These are phyloP conservation scores for Ilex aquifolium DNA, from an alignment of 257 asterid species.

Conservation along the genomic window DNA sequence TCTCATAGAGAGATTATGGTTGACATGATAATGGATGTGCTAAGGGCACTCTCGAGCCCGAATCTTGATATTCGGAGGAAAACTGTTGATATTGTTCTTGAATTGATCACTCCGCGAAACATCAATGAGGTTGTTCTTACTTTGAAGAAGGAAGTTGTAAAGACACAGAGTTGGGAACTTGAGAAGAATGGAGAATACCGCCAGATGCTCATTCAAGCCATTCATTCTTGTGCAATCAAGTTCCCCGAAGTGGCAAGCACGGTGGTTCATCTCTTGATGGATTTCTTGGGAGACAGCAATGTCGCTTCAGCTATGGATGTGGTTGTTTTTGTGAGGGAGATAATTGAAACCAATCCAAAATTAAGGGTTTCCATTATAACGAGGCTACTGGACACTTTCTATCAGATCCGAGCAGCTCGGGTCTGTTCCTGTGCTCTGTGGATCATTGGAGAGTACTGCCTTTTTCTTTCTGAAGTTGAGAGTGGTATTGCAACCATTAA, in stretches of 20 bases:
- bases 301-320: constrained; percentile 92
- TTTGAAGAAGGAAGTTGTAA: constrained; percentile 90
- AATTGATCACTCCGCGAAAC: constrained; percentile 74
- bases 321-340: constrained; percentile 79
- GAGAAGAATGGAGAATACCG: constrained; percentile 95
- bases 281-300: constrained; percentile 93
- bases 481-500: constrained; percentile 76
- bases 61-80: constrained; percentile 83
- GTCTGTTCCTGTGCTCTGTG: constrained; percentile 94
- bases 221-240: constrained; percentile 90
- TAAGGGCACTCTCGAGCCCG: constrained; percentile 88
- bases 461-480: constrained; percentile 88
- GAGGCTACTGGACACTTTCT: constrained; percentile 81
- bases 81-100: constrained; percentile 91
- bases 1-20: constrained; percentile 77
- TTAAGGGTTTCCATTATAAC: constrained; percentile 85
- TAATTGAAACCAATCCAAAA: constrained; percentile 86
- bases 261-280: constrained; percentile 92
- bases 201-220: constrained; percentile 95
- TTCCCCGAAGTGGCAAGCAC: constrained; percentile 98
- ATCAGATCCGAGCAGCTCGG: constrained; percentile 90
- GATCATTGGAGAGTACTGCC: constrained; percentile 88
- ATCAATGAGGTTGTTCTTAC: constrained; percentile 88
- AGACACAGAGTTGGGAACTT: constrained; percentile 86
- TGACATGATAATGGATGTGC: constrained; percentile 90